These are phyloP conservation scores for Sindora glabra DNA, from an alignment of 306 rosid species.

Conservation along the genomic window DNA sequence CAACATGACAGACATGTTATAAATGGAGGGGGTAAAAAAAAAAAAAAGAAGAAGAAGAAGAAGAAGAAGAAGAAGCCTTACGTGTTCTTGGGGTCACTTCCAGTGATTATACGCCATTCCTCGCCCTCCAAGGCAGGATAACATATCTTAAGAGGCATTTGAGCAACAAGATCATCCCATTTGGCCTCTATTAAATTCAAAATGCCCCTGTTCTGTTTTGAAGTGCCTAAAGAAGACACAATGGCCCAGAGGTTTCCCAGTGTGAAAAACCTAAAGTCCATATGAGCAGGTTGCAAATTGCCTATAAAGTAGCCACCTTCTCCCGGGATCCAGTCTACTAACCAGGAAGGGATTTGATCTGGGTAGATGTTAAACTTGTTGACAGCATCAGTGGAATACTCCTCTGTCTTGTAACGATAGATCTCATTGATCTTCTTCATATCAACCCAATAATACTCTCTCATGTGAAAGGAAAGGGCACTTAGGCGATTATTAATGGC, in stretches of 20 bases:
- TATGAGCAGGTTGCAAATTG: conserved; percentile 92
- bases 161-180: conserved; percentile 82
- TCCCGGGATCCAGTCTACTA: conserved; percentile 83
- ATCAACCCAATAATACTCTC: conserved; percentile 87
- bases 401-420: conserved; percentile 82
- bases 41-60: not conserved
- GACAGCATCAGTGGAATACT: conserved; percentile 82
- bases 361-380: conserved; percentile 88
- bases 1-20: too few relatives aligned
- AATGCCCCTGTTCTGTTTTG: conserved; percentile 66
- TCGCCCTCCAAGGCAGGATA: conserved; percentile 85
- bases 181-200: conserved; percentile 78
- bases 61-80: conserved; percentile 22
- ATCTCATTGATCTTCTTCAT: conserved; percentile 67
- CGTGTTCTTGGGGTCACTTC: conserved; percentile 90
- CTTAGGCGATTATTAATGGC: conserved; percentile 76
- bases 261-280: conserved; percentile 88
- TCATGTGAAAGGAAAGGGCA: conserved; percentile 78
- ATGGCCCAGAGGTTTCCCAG: conserved; percentile 83
- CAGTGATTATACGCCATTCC: conserved; percentile 88
- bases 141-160: conserved; percentile 84
- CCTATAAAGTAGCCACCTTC: conserved; percentile 81
- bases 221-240: conserved; percentile 52
- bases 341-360: conserved; percentile 75
- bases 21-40: conserved; percentile 1